Base-by-base conservation (phyloP, 257 asterid genomes). In the Jasminum sambac region DNA sequence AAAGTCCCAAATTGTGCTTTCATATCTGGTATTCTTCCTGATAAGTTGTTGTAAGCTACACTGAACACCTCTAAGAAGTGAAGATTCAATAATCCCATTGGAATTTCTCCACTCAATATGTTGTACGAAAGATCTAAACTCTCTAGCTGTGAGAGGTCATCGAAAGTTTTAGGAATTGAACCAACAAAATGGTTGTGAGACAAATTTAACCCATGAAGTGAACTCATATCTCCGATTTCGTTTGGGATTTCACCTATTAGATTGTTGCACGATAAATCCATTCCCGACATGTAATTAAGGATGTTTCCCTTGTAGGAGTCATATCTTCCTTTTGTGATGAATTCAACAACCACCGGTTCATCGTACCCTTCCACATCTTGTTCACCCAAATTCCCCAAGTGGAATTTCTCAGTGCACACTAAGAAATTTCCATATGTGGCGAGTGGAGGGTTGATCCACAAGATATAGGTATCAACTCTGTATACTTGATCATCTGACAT, bases 91-190 rank as follows among this genome's bases (percentile, higher is more conserved):
- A 72, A 60, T 36, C 38, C 76, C 1, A 8, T 16, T 14, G 76
- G 70, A 26, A 72, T 46, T 19, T 48, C 25, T 7, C 76, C 76
- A 39, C 65, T 72, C 12, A 72, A 40, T 50, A 26, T 30, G 37
- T 72, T 72, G 77, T 52, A 65, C 5, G 77, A 72, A 57, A 72
- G 60, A 10, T 72, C 77, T 25, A 72, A 73, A 39, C 72, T 65
- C 77, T 73, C 72, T 16, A 73, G 4, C 37, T 25, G 65, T 5
- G 38, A 43, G 50, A 72, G 25, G 37, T 41, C 26, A 11, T 70
- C 63, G 11, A 72, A 34, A 13, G 11, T 63, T 11, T 40, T 14
- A 11, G 71, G 71, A 52, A 72, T 72, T 0, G 57, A 43, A 46
- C 71, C 71, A 16, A 2, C 13, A 16, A 72, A 41, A 36, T 52